These are phyloP conservation scores for Astragalus glycyphyllos DNA, from an alignment of 306 rosid genomes.

Conservation along the genomic window DNA sequence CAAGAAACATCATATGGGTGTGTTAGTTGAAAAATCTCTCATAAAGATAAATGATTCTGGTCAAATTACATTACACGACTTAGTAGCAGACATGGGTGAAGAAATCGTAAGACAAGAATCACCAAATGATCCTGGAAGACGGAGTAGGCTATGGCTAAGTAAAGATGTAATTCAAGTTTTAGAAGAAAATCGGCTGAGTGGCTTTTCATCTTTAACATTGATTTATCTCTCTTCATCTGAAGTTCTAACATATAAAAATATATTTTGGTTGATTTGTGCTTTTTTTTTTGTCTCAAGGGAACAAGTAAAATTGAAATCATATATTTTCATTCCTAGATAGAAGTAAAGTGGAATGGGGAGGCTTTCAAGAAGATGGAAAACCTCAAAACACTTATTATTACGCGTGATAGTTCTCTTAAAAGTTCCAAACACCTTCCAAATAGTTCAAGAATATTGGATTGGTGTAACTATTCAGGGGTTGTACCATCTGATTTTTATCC, in stretches of 20 bases:
- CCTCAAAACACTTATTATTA: slow-evolving; percentile 33
- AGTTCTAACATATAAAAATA: not conserved
- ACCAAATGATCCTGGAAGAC: too few species aligned
- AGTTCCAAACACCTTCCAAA: slow-evolving; percentile 34
- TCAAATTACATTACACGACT: too few species aligned
- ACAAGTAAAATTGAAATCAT: not conserved
- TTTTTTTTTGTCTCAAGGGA: slow-evolving; percentile 17
- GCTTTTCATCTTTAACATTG: not conserved
- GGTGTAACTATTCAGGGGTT: not conserved
- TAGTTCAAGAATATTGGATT: slow-evolving; percentile 27
- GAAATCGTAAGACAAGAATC: too few species aligned
- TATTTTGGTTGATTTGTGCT: not conserved
- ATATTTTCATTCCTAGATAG: too few species aligned
- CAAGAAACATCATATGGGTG: too few species aligned
- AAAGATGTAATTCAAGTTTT: slow-evolving; percentile 7
- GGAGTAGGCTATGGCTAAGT: slow-evolving; percentile 10
- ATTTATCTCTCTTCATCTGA: not conserved
- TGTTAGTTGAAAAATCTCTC: too few species aligned
- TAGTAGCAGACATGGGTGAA: too few species aligned
- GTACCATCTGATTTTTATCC: not conserved
- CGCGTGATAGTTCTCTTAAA: not conserved
- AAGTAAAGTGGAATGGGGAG: slow-evolving; percentile 26
- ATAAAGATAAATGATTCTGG: too few species aligned
- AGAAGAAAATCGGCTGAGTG: not conserved
- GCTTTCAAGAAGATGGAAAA: slow-evolving; percentile 35